These are phyloP conservation scores for Galium porrigens DNA, from an alignment of 305 asterid species.

Conservation along the genomic window DNA sequence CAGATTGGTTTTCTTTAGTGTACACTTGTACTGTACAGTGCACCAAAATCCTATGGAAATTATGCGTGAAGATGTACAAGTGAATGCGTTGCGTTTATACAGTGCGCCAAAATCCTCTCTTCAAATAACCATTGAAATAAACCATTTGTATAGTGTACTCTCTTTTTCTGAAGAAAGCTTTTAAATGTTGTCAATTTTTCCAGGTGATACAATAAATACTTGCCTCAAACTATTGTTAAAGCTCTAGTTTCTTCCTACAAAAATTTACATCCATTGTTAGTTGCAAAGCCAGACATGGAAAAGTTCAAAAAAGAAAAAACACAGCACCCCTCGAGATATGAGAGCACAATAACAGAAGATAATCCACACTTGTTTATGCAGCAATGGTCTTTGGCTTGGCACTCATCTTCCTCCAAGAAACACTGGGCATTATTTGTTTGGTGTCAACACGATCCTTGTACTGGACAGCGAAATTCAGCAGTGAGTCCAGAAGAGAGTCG, in stretches of 20 bases:
- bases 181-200: background rate
- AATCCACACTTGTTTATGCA: constrained; percentile 22
- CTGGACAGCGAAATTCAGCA: constrained; percentile 58
- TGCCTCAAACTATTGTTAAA: background rate
- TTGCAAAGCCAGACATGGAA: background rate
- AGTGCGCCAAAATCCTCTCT: too few species aligned
- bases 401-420: constrained; percentile 75
- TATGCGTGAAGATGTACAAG: too few species aligned
- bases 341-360: background rate
- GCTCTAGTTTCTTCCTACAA: background rate
- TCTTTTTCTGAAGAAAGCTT: background rate
- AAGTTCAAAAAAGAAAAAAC: background rate
- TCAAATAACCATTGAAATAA: too few species aligned
- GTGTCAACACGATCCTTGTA: constrained; percentile 68
- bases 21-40: too few species aligned
- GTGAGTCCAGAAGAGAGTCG: constrained; percentile 77
- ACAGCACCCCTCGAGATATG: background rate
- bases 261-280: constrained; percentile 7
- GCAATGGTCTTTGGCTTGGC: constrained; percentile 60
- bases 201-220: background rate
- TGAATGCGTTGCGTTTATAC: too few species aligned
- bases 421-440: constrained; percentile 81
- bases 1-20: background rate
- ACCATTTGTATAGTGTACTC: too few species aligned
- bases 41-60: too few species aligned